Conservation (phyloP, 352 stramenopile species). For the Pythium scleroteichum region DNA sequence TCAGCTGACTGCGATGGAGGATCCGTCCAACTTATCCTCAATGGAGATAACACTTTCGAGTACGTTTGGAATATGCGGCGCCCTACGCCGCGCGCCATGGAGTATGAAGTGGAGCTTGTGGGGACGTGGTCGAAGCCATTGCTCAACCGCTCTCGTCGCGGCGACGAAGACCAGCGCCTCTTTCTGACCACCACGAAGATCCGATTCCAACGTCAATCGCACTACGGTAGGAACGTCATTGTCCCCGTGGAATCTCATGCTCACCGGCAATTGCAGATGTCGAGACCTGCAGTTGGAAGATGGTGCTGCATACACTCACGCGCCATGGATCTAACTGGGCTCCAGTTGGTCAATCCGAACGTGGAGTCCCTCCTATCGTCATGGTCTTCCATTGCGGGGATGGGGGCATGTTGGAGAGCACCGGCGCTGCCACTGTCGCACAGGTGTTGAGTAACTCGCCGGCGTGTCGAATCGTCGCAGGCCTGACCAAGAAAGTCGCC, state of each 20-base stretch:
- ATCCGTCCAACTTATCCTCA: slow-evolving; percentile 40
- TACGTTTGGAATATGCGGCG: slow-evolving; percentile 72
- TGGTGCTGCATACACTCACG: slow-evolving; percentile 68
- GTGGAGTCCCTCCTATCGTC: slow-evolving; percentile 61
- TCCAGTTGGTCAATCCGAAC: slow-evolving; percentile 61
- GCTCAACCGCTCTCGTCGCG: slow-evolving; percentile 71
- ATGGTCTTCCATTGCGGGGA: slow-evolving; percentile 55
- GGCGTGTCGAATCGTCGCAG: slow-evolving; percentile 68
- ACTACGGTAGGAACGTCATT: slow-evolving; percentile 48
- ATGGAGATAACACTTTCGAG: slow-evolving; percentile 84
- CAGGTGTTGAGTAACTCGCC: slow-evolving; percentile 74
- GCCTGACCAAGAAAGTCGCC: slow-evolving; percentile 82
- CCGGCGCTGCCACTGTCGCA: slow-evolving; percentile 33
- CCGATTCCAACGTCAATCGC: slow-evolving; percentile 73
- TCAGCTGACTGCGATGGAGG: slow-evolving; percentile 9
- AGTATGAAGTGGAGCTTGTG: slow-evolving; percentile 69
- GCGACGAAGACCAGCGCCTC: slow-evolving; percentile 70
- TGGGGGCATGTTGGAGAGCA: slow-evolving; percentile 53
- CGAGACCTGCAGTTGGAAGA: slow-evolving; percentile 58
- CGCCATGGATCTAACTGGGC: slow-evolving; percentile 75
- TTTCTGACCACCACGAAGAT: slow-evolving; percentile 59
- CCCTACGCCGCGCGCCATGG: slow-evolving; percentile 53
- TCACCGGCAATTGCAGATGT: slow-evolving; percentile 3
- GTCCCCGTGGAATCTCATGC: too few relatives aligned
- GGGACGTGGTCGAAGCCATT: slow-evolving; percentile 71